Conservation (phyloP, 441 rosid genomes). For the Macaranga tanarius region DNA sequence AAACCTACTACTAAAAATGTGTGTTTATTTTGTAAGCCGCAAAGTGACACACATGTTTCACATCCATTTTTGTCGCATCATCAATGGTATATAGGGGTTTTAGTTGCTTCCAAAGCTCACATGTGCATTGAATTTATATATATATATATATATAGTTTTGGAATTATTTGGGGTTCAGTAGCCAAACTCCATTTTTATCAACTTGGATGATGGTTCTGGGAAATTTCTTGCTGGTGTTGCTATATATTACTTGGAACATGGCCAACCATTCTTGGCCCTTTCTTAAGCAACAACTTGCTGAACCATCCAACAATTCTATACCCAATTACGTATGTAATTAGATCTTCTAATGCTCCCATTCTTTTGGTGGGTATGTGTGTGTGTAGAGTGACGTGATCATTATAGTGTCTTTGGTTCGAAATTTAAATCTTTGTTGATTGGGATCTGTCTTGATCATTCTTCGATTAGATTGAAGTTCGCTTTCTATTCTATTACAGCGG, state of each 20-base stretch:
- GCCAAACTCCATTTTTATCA: too few relatives aligned
- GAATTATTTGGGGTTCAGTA: too few relatives aligned
- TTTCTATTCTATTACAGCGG: too few relatives aligned
- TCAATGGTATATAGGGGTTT: too few relatives aligned
- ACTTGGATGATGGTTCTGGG: background rate
- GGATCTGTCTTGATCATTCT: too few relatives aligned
- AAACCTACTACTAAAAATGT: too few relatives aligned
- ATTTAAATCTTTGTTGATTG: too few relatives aligned
- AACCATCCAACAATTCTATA: background rate
- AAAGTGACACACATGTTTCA: background rate
- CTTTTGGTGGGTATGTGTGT: too few relatives aligned
- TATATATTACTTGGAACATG: constrained; percentile 2
- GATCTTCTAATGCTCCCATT: background rate
- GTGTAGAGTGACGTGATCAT: too few relatives aligned
- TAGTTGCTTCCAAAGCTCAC: background rate
- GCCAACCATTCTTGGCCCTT: constrained; percentile 12
- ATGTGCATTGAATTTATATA: background rate
- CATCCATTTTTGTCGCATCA: background rate
- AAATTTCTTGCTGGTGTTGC: constrained; percentile 1
- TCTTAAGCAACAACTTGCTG: constrained; percentile 6
- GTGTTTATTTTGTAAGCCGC: background rate
- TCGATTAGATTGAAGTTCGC: too few relatives aligned
- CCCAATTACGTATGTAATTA: background rate
- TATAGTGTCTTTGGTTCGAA: too few relatives aligned
- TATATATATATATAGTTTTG: too few relatives aligned